Evolutionary conservation across 1,284 basidiomycete species (phyloP).

Genomic region (Schizophyllum amplum): DNA sequence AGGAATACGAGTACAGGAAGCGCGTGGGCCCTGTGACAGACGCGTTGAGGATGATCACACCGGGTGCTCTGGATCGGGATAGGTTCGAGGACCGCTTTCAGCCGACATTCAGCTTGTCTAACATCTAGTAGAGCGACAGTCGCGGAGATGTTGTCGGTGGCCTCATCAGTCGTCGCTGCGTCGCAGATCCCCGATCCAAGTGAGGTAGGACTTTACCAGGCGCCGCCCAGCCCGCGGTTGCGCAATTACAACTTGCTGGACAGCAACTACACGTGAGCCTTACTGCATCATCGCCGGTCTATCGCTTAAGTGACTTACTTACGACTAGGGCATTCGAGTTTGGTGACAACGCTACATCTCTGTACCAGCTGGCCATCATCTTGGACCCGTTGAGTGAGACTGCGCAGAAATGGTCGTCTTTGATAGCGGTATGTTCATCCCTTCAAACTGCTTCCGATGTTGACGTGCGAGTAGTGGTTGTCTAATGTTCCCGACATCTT

Average conservation of each 20-base stretch:
- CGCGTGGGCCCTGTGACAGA: constrained; percentile 61
- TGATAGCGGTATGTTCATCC: constrained; percentile 52
- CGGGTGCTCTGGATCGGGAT: constrained; percentile 33
- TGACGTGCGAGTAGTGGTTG: constrained; percentile 38
- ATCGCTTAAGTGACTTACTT: not conserved
- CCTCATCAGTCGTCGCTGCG: constrained; percentile 64
- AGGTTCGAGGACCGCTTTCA: constrained; percentile 25
- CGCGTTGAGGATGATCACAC: constrained; percentile 49
- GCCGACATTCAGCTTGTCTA: not conserved
- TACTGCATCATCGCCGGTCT: constrained; percentile 5
- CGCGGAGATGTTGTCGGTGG: constrained; percentile 53
- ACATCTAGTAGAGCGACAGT: constrained; percentile 35
- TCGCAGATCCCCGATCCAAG: constrained; percentile 64
- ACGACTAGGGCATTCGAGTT: constrained; percentile 55
- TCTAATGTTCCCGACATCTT: constrained; percentile 53
- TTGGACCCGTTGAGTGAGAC: constrained; percentile 82
- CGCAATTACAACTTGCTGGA: constrained; percentile 53
- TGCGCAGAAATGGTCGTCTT: constrained; percentile 78
- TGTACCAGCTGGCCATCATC: constrained; percentile 69
- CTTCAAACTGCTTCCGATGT: not conserved
- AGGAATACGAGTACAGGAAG: constrained; percentile 64
- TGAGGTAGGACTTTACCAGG: constrained; percentile 65
- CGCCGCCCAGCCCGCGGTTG: constrained; percentile 45
- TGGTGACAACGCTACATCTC: constrained; percentile 60
- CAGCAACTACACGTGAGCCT: constrained; percentile 56